These are phyloP conservation scores for Globisporangium recalcitrans DNA, from an alignment of 352 stramenopile species.

Conservation along the genomic window DNA sequence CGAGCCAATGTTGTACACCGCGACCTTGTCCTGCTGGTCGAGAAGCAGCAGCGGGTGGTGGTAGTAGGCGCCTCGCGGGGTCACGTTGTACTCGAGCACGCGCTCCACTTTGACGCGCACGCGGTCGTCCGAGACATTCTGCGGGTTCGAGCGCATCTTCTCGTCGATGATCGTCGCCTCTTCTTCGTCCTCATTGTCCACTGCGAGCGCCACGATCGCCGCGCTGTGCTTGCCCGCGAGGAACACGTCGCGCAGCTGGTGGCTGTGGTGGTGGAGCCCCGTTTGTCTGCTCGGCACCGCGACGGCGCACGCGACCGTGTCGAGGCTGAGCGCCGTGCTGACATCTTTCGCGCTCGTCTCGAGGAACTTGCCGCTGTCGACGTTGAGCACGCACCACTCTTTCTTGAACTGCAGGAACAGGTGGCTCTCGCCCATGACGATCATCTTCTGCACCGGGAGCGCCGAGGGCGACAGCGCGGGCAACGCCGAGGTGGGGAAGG, in stretches of 20 bases:
- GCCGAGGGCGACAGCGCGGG: conserved; percentile 12
- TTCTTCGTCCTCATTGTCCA: conserved; percentile 19
- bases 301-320: conserved; percentile 30
- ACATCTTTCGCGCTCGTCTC: conserved; percentile 20
- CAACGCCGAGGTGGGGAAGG: not conserved
- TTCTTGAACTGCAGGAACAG: conserved; percentile 60
- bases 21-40: conserved; percentile 46
- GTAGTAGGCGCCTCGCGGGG: conserved; percentile 38
- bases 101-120: conserved; percentile 44
- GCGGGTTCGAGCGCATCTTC: conserved; percentile 17
- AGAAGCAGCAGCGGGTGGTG: conserved; percentile 73
- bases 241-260: conserved; percentile 44
- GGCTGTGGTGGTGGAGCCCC: conserved; percentile 19
- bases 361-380: conserved; percentile 54
- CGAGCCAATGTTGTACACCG: conserved; percentile 59
- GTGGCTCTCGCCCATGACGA: conserved; percentile 65
- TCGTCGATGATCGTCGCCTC: conserved; percentile 12
- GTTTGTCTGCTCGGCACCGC: conserved; percentile 35
- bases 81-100: conserved; percentile 39
- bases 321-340: conserved; percentile 26
- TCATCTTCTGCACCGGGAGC: conserved; percentile 44
- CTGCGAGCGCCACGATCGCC: conserved; percentile 40
- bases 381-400: conserved; percentile 54
- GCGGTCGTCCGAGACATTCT: conserved; percentile 36
- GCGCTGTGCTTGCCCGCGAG: conserved; percentile 52